Base-by-base conservation (phyloP, 331 rosid species). In the Erythrophleum ivorense region DNA sequence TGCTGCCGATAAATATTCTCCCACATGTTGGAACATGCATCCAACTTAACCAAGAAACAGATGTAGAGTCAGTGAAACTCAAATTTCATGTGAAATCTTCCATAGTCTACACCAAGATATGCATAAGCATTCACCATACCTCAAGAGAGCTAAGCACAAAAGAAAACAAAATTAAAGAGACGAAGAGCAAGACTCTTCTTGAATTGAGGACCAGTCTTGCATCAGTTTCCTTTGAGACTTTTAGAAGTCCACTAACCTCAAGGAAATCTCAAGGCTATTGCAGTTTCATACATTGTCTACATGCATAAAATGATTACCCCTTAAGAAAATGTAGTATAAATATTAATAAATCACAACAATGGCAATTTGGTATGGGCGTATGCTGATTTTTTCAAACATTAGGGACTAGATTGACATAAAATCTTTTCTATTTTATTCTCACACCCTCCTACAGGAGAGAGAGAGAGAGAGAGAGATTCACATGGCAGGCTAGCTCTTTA, bases 21-120 rank as follows among this genome's bases (percentile, higher is more conserved):
- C 73, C 67, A 63, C 12, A 48, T 76, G 46, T 62, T 29, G 62
- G 24, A 76, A 48, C 31, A 59, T 41, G 48, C 45, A 59, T 41
- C n/a, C 50, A 36, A n/a, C 6, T 18, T 41, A 15, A 69, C 68
- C 34, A 24, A n/a, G 66, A 53, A 54, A 36, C 66, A 54, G 13
- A 38, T 0, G 2, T 16, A 33, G 18, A 53, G 13, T 53, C 65
- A 54, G 40, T 73, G 34, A 11, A 73, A 54, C 12, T 33, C 12
- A 33, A 58, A 58, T 41, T 76, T 59, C 21, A 76, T 59, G 29
- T 59, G n/a, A n/a, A 11, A 45, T 46, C 75, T 70, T 45, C 75
- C 41, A 48, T 48, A 50, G 24, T 29, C 43, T 13, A 50, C 60
- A 24, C 31, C 29, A 41, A 18, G 46, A 71, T 6, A 71, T 69